A percentile compares a stretch with the other conserved stretches of the same genome.
These are phyloP conservation scores for Puccinia brachypodii DNA, from an alignment of 1,284 basidiomycete genomes.

Conservation along the genomic window DNA sequence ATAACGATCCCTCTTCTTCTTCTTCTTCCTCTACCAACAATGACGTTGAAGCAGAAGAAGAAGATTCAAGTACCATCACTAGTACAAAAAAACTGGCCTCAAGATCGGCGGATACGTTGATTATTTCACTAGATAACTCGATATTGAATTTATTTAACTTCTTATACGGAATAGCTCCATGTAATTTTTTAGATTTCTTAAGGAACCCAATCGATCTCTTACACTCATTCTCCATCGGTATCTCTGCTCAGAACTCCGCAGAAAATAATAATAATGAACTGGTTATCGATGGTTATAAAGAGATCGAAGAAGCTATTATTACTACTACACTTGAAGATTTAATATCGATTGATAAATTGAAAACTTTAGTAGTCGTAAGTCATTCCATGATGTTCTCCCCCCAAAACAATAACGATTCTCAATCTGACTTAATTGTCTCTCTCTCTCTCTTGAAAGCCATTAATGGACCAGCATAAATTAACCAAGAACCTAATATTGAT, in stretches of 20 bases:
- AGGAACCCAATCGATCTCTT: not conserved
- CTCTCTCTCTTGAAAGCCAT: not conserved
- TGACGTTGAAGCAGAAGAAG: no score
- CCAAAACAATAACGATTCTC: not conserved
- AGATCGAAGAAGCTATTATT: not conserved
- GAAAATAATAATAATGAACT: no score
- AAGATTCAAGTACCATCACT: no score
- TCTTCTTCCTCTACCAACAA: not conserved
- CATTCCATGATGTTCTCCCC: not conserved
- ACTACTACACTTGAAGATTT: not conserved
- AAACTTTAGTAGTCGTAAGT: not conserved
- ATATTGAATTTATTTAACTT: constrained; percentile 15
- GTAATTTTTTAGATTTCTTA: constrained; percentile 22
- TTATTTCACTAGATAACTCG: constrained; percentile 1
- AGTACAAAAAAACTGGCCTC: no score
- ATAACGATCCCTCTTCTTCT: not conserved
- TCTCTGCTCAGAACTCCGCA: not conserved
- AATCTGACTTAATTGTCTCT: not conserved
- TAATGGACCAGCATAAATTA: constrained; percentile 18
- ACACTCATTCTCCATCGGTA: not conserved
- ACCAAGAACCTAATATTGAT: not conserved
- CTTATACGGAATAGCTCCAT: constrained; percentile 29
- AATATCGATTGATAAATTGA: not conserved
- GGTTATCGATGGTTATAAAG: not conserved
- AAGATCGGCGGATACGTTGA: not conserved